Evolutionary conservation across 805 yeast genomes (phyloP).

Genomic region (Hyphopichia homilentoma): DNA sequence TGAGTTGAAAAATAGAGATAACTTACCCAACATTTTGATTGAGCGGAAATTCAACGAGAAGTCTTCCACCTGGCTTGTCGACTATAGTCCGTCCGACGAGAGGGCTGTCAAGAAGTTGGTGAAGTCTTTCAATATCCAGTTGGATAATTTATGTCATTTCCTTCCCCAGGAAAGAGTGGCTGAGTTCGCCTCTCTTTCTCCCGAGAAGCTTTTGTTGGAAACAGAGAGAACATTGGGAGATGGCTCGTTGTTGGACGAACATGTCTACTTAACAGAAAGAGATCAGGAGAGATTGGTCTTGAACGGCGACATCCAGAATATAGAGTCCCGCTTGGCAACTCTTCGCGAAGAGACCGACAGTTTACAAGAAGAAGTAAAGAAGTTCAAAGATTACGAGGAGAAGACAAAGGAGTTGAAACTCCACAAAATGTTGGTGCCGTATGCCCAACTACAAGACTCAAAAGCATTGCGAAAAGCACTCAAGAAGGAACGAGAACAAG

Average conservation of each 20-base stretch:
- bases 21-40: constrained; percentile 33
- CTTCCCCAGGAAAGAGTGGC: constrained; percentile 95
- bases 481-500: constrained; percentile 32
- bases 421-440: constrained; percentile 39
- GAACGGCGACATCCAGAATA: constrained; percentile 20
- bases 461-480: constrained; percentile 27
- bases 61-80: constrained; percentile 52
- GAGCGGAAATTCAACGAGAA: constrained; percentile 44
- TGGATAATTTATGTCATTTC: constrained; percentile 90
- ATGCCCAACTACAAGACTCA: constrained; percentile 37
- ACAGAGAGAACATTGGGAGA: constrained; percentile 78
- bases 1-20: constrained; percentile 39
- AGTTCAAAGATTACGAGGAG: constrained; percentile 43
- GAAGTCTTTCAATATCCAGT: constrained; percentile 63
- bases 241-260: constrained; percentile 52
- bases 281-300: constrained; percentile 39
- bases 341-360: constrained; percentile 35
- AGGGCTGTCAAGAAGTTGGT: constrained; percentile 43
- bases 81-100: constrained; percentile 41
- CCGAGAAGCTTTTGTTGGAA: constrained; percentile 69
- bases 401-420: constrained; percentile 36
- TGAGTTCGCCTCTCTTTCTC: constrained; percentile 78
- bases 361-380: constrained; percentile 43
- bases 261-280: constrained; percentile 50
- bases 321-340: constrained; percentile 24